Conservation (phyloP, 495 filamentous ascomycete species). For the Trichoderma virens region DNA sequence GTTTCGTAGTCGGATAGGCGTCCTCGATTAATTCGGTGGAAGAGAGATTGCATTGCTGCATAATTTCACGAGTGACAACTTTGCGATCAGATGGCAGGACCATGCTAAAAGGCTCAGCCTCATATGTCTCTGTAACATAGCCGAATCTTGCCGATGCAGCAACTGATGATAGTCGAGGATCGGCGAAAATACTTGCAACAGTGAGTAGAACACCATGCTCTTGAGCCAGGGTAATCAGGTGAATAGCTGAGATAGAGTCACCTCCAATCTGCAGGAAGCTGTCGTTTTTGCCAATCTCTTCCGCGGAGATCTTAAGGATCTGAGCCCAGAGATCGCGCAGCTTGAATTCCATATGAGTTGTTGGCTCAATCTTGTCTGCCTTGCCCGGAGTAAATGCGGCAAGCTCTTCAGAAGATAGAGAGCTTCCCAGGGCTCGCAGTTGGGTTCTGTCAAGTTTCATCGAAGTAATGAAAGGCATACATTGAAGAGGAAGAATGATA, state of each 20-base stretch:
- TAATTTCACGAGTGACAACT: background rate
- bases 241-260: constrained; percentile 33
- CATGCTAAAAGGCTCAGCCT: constrained; percentile 1
- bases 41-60: constrained; percentile 8
- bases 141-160: background rate
- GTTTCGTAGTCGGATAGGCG: constrained; percentile 51
- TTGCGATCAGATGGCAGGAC: background rate
- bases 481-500: constrained; percentile 31
- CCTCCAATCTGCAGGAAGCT: constrained; percentile 38
- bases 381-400: constrained; percentile 25
- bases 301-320: constrained; percentile 27
- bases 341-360: constrained; percentile 9
- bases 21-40: constrained; percentile 16
- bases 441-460: constrained; percentile 17
- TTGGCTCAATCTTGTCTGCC: constrained; percentile 6
- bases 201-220: constrained; percentile 33
- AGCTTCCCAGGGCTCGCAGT: background rate
- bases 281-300: constrained; percentile 34
- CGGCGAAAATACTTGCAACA: constrained; percentile 16
- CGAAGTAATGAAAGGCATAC: constrained; percentile 26
- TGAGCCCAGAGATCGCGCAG: constrained; percentile 25
- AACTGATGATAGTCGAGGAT: background rate
- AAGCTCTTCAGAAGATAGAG: constrained; percentile 3
- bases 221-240: constrained; percentile 30
- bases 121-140: background rate